Conservation (phyloP, 345 rosid genomes). For the Zanthoxylum bungeanum region DNA sequence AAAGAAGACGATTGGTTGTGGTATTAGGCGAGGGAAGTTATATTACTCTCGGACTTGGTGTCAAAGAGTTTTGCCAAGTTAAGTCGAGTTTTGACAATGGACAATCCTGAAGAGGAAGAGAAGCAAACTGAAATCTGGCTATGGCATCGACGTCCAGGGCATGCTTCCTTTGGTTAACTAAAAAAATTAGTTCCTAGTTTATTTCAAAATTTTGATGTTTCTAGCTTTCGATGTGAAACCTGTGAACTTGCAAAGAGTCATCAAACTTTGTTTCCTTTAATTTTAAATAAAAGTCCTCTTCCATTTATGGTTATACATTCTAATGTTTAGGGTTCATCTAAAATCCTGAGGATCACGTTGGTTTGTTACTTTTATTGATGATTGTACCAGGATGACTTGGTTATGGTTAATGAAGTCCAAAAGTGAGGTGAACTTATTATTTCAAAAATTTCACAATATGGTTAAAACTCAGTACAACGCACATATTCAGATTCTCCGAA, state of each 20-base stretch:
- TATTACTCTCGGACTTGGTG: conserved; percentile 1
- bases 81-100: no score
- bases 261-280: not conserved
- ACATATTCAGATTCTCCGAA: not conserved
- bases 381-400: not conserved
- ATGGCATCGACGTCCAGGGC: not conserved
- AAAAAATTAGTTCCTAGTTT: no score
- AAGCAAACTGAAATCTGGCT: not conserved
- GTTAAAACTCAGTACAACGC: not conserved
- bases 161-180: not conserved
- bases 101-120: no score
- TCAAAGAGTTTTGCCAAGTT: no score
- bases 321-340: not conserved
- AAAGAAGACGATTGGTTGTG: conserved; percentile 6
- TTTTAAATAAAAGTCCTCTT: not conserved
- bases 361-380: conserved; percentile 9
- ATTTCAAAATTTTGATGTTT: not conserved
- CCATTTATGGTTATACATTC: not conserved
- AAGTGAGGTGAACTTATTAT: not conserved
- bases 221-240: not conserved
- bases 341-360: no score
- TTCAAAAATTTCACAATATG: not conserved
- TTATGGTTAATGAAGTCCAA: not conserved
- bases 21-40: not conserved
- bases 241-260: conserved; percentile 2